Evolutionary conservation across 768 basidiomycete genomes (phyloP).

Genomic region (Russula vinacea): DNA sequence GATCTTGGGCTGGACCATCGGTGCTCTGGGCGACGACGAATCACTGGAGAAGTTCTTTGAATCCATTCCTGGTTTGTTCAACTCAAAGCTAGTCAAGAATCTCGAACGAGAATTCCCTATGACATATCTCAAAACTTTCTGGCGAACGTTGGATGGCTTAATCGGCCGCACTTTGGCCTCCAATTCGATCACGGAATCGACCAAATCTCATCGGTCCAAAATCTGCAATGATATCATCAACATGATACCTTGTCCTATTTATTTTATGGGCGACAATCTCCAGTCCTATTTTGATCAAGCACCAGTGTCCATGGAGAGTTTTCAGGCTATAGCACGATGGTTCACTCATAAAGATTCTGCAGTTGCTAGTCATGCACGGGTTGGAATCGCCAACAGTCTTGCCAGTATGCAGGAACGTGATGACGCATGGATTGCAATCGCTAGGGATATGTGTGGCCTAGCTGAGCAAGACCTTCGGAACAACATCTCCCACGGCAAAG

Average conservation of each 20-base stretch:
- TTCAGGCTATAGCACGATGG: too few species aligned
- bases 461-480: too few species aligned
- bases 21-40: neutral
- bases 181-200: neutral
- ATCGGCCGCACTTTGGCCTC: conserved; percentile 5
- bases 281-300: too few species aligned
- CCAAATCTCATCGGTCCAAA: neutral
- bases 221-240: neutral
- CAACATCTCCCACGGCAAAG: too few species aligned
- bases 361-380: too few species aligned
- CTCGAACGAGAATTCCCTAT: neutral
- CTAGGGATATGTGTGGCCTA: too few species aligned
- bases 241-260: neutral
- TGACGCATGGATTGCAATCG: too few species aligned
- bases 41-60: neutral
- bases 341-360: too few species aligned
- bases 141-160: neutral
- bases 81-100: neutral
- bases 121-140: neutral
- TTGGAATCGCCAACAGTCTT: too few species aligned
- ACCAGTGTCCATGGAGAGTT: too few species aligned
- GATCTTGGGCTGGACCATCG: neutral
- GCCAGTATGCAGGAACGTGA: too few species aligned
- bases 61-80: neutral
- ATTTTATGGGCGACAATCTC: too few species aligned